Evolutionary conservation across 2,329 filamentous ascomycete species (phyloP), one percentile per base, ranked within the genome.

Genomic region (Talaromyces sp.): DNA sequence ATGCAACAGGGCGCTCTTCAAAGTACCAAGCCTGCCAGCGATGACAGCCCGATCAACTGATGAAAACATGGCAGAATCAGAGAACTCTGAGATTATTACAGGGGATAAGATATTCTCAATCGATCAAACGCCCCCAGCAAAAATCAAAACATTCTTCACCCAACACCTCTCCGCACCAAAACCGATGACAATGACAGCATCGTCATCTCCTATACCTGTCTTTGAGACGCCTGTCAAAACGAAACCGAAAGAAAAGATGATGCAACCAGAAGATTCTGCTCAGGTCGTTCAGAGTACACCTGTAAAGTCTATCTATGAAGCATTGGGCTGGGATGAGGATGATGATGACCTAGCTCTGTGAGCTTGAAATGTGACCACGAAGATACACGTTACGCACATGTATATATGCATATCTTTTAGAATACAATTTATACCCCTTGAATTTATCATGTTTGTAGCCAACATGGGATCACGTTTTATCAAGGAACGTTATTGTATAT

Each of bases 171-270:
- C 61, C 4, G 39, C 27, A 27, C 19, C 61, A 35, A 47, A 43
- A 6, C 22, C 47, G 24, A 16, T 14, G 22, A 19, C 31, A n/a
- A 45, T 35, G 54, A 45, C 56, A n/a, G 45, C 63, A 35, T 62
- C 60, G 8, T 69, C 67, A 8, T 39, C 52, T 16, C 70, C 69
- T 22, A 65, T 65, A 3, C 67, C 67, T 39, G 70, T 74, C 43
- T 66, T 74, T 16, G 71, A 71, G n/a, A 76, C 75, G 2, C 76
- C 76, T 1, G 68, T 75, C 33, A 78, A 77, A 68, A 68, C 67
- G 65, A 67, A 73, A 45, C 74, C 75, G 2, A 71, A 37, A 56
- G n/a, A 22, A 13, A 56, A 37, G 11, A 33, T 73, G 24, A 43
- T 22, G 11, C 37, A 31, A 57, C 31, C 45, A 19, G 35, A 45